Evolutionary conservation across 2,329 filamentous ascomycete genomes (phyloP), one percentile per base, ranked within the genome.

Genomic region (Cladosporium austrohemisphaericum): DNA sequence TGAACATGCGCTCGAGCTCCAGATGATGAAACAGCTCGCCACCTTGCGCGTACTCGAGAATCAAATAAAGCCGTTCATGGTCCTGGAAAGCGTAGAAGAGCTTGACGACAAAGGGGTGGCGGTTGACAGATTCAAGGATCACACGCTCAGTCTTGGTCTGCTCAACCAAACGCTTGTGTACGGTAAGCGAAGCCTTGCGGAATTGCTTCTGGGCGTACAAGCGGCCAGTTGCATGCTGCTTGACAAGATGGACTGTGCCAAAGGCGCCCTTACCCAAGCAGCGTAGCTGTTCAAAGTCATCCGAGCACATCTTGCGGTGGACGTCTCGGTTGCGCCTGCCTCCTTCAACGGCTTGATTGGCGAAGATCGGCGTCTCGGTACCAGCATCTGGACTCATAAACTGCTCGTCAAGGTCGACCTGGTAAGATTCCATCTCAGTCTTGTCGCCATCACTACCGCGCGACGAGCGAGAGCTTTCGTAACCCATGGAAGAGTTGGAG

Each of bases 71-170:
- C 72, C 95, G 96, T 74, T 96, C 91, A 58, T 90, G 89, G 64
- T 98, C 93, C 70, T 98, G 93, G 70, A 98, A 98, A 18, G 93
- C 93, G 63, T 98, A 98, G 71, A 88, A 98, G 14, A 98, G 79
- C 71, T 97, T 97, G 57, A 98, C 93, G 40, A 98, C 91, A 66
- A 98, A 98, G 0, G 93, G 92, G 68, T 98, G 93, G 26, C 91
- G 81, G 69, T 94, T 97, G 68, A 98, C 88, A 52, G 88, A 94
- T 73, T 98, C 93, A 44, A 98, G 78, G 48, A 98, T 95, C 60
- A 85, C 84, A 41, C 93, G 86, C 73, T 98, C 93, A 2, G 92
- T 97, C 76, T 94, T 95, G 50, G 93, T 97, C 73, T 97, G 93
- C 71, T 97, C 91, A 43, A 98, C 83, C 25, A 97, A 80, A 67